These are phyloP conservation scores for Pisolithus sp. DNA, from an alignment of 768 basidiomycete species.

Conservation along the genomic window DNA sequence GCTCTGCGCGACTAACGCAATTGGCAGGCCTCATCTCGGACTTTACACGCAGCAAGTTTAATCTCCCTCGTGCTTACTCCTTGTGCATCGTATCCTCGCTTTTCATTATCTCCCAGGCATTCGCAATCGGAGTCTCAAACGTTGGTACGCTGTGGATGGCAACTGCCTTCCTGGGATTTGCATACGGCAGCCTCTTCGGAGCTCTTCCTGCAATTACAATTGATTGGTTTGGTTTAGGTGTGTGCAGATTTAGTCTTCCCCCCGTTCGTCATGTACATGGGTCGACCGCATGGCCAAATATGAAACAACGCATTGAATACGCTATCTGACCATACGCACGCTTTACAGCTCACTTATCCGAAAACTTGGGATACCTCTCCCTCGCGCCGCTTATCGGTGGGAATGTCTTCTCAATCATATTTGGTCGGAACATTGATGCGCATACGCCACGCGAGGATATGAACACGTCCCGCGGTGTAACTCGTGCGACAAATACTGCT, in stretches of 20 bases:
- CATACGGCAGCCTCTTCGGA: conserved; percentile 71
- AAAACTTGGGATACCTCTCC: conserved; percentile 82
- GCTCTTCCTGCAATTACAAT: conserved; percentile 67
- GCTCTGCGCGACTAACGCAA: not conserved
- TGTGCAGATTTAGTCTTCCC: conserved; percentile 23
- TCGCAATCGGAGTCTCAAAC: conserved; percentile 47
- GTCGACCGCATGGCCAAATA: not conserved
- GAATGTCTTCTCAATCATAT: conserved; percentile 76
- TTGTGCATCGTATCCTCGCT: conserved; percentile 57
- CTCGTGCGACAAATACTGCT: not conserved
- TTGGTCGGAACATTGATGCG: conserved; percentile 75
- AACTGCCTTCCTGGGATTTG: conserved; percentile 30
- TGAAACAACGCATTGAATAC: not conserved
- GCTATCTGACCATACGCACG: not conserved
- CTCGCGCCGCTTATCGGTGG: conserved; percentile 70
- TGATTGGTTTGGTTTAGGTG: conserved; percentile 87
- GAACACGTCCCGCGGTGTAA: not conserved
- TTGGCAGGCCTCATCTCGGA: conserved; percentile 61
- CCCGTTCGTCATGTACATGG: not conserved
- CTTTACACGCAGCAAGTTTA: conserved; percentile 47
- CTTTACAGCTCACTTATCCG: conserved; percentile 59
- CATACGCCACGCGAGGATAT: conserved; percentile 35
- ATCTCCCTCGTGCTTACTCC: conserved; percentile 61
- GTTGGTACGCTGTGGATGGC: conserved; percentile 58
- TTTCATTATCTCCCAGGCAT: conserved; percentile 69